Evolutionary conservation across 78 protist genomes (phyloP).

Genomic region (Planoprotostelium fungivorum): DNA sequence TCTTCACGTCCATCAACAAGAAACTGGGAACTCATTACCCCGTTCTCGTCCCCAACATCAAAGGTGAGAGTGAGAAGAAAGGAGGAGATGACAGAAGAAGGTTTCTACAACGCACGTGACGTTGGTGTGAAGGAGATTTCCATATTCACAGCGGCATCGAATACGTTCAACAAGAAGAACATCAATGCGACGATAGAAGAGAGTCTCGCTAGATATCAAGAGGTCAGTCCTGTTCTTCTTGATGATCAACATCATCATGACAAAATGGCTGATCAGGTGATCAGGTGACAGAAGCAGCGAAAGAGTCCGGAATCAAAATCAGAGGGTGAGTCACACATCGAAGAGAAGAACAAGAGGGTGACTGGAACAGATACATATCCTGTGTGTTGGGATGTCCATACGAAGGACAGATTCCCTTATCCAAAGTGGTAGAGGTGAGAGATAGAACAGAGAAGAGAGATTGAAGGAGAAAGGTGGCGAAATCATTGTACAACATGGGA

Average conservation of each 20-base stretch:
- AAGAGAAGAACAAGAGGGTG: background rate
- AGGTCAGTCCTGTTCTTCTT: constrained; percentile 51
- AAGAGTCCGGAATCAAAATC: constrained; percentile 41
- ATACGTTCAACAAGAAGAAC: constrained; percentile 68
- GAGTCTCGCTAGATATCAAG: constrained; percentile 61
- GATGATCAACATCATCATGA: too few species aligned
- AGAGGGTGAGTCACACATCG: constrained; percentile 42
- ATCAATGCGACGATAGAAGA: constrained; percentile 70
- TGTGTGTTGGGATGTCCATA: constrained; percentile 93
- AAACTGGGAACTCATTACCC: constrained; percentile 69
- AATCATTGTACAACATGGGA: constrained; percentile 68
- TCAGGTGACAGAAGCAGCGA: constrained; percentile 31
- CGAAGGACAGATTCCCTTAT: constrained; percentile 56
- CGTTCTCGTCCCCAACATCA: constrained; percentile 80
- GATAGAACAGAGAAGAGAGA: background rate
- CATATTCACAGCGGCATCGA: constrained; percentile 81
- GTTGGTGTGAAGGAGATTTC: constrained; percentile 77
- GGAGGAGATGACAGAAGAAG: constrained; percentile 47
- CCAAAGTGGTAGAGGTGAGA: constrained; percentile 35
- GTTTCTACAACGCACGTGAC: constrained; percentile 62
- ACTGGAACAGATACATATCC: constrained; percentile 63
- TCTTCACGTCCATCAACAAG: background rate
- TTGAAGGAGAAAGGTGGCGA: constrained; percentile 18
- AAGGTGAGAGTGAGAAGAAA: background rate
- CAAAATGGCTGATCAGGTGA: background rate